A percentile compares a stretch with the other conserved stretches of the same genome.
Conservation (phyloP, 768 basidiomycete genomes). For the Cantharellus cinnabarinus region DNA sequence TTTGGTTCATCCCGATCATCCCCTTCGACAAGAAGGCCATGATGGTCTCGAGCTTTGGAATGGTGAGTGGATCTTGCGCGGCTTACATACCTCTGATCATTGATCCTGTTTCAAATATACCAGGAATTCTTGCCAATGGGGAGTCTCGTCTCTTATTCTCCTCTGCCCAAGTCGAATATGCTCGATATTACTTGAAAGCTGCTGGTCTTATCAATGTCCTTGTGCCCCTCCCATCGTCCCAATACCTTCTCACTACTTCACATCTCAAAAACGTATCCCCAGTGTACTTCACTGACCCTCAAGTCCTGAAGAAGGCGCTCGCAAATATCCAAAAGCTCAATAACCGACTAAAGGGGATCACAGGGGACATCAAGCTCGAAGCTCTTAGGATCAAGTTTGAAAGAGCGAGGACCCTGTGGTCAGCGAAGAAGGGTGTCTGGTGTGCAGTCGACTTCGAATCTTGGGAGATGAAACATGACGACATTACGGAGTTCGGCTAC, state of each 20-base stretch:
- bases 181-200: constrained; percentile 65
- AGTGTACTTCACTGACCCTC: constrained; percentile 32
- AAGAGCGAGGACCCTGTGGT: constrained; percentile 41
- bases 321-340: constrained; percentile 66
- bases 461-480: constrained; percentile 56
- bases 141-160: constrained; percentile 68
- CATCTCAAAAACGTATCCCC: constrained; percentile 39
- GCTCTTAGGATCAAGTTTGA: constrained; percentile 47
- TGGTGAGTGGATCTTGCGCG: constrained; percentile 24
- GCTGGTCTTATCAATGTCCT: constrained; percentile 41
- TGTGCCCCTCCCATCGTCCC: constrained; percentile 57
- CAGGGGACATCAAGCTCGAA: constrained; percentile 28
- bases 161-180: constrained; percentile 66
- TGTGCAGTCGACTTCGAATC: constrained; percentile 64
- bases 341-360: constrained; percentile 42
- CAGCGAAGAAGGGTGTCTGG: constrained; percentile 46
- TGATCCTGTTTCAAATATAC: neutral
- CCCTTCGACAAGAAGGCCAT: constrained; percentile 39
- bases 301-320: constrained; percentile 33
- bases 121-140: constrained; percentile 48
- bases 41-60: constrained; percentile 53
- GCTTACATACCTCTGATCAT: neutral
- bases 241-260: constrained; percentile 44
- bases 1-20: constrained; percentile 49
- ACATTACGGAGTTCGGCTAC: constrained; percentile 75